phyloP scores from a whole-genome alignment of 345 rosid species.

The Excoecaria agallocha region DNA sequence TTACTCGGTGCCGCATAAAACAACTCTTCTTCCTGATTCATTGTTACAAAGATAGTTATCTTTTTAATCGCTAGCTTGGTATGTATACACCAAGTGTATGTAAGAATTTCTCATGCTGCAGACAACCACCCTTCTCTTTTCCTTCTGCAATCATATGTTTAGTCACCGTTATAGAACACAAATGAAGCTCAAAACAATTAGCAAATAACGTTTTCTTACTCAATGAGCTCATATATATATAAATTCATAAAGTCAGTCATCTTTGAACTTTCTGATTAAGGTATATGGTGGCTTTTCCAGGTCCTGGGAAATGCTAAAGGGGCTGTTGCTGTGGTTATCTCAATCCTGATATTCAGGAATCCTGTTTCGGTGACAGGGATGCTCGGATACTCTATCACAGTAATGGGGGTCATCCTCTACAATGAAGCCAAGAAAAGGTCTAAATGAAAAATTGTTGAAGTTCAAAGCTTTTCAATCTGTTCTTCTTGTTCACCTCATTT shows the following conservation, averaged over 20 bases:
- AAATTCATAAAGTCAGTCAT: background rate
- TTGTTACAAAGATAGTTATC: no score
- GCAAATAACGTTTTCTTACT: no score
- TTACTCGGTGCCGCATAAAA: no score
- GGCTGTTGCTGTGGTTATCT: conserved; percentile 42
- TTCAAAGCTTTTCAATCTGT: background rate
- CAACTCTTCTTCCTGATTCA: no score
- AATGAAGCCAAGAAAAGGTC: conserved; percentile 43
- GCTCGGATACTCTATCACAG: conserved; percentile 42
- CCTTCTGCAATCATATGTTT: no score
- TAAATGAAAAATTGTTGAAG: conserved; percentile 14
- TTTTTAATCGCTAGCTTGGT: no score
- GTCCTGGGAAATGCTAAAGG: conserved; percentile 49
- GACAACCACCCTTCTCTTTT: no score
- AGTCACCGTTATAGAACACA: no score
- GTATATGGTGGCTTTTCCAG: conserved; percentile 18
- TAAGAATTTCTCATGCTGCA: no score
- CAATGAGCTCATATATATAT: no score
- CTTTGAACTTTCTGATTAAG: background rate
- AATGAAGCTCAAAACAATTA: no score
- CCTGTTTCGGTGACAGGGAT: conserved; percentile 47
- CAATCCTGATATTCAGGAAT: conserved; percentile 40
- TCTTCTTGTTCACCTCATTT: background rate
- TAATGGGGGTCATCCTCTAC: conserved; percentile 41
- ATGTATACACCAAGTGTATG: no score